Evolutionary conservation across 2,329 filamentous ascomycete genomes (phyloP), one percentile per base, ranked within the genome.

Genomic region (Zasmidium citrigriseum): DNA sequence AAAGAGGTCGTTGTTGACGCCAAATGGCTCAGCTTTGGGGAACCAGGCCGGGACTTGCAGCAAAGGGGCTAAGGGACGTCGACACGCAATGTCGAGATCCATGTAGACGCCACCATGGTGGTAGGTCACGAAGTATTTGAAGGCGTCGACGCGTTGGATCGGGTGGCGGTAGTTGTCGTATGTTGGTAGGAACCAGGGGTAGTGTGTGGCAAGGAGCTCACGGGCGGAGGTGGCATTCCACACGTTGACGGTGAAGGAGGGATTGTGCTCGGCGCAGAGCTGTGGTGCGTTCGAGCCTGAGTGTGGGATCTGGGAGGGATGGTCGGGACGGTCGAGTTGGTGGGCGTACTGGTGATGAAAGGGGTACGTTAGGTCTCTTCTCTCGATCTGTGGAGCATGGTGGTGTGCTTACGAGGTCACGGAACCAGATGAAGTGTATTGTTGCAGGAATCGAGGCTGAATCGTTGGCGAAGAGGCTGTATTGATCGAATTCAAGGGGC

Each of bases 1-100:
- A 88, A 93, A 91, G 45, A 87, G 87, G 68, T 93, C 89, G 77
- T 93, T 93, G 64, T 86, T 89, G 65, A 93, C 90, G 61, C 89
- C 89, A 1, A 89, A 92, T 1, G 89, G 89, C 2, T 83, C 77
- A 0, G 89, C 93, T 63, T 86, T 84, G 64, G 88, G 85, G 14
- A 89, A 79, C 83, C 86, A 90, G 46, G 88, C 86, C n/a, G 85
- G 85, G 73, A 89, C 90, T 51, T 81, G 77, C 85, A 90, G 68
- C 85, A 87, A 55, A 57, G 71, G 67, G 67, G 89, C 87, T 47
- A 90, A 80, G 51, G 83, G 82, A 58, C 86, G 82, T 65, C 86
- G 83, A 77, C 88, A 91, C 66, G 87, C 87, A 54, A 65, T 86
- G 73, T 95, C 90, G 48, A 93, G 77, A 69, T 95, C 90, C 65